Evolutionary conservation across 768 basidiomycete genomes (phyloP), one percentile per base, ranked within the genome.

Genomic region (Stropharia rugosoannulata): DNA sequence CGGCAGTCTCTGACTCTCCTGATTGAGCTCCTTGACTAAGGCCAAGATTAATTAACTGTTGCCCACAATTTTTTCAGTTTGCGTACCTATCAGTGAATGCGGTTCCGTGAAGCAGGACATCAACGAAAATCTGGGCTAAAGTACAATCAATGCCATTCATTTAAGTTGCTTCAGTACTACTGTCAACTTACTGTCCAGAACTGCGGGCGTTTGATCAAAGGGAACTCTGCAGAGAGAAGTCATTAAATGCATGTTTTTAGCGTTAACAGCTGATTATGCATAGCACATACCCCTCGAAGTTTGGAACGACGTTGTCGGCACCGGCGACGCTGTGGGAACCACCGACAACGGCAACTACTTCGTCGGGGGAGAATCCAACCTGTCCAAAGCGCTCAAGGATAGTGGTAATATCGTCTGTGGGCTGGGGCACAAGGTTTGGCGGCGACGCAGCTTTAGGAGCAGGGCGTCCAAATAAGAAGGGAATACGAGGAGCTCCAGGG

Each of bases 81-180:
- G 13, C 73, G 60, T 63, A 69, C 74, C 74, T 76, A 12, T 46
- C 76, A 53, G 75, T 74, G 67, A 75, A 74, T 5, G 59, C 22
- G 9, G 72, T 76, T 7, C 79, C 77, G n/a, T 72, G 69, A 39
- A 82, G 72, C 55, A 72, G 72, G 3, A 73, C 71, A 55, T 81
- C 78, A 42, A 80, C 63, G 64, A 73, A 79, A 59, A 80, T 66
- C 60, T 80, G 78, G 11, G 73, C 55, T 57, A 15, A 19, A 32
- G 9, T 1, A 7, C 29, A 7, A 10, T 32, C 9, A 32, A 10
- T 32, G 29, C 5, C n/a, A n/a, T 32, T 22, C 1, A 10, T 32
- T 32, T 1, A 7, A 32, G 29, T 32, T 32, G 9, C 5, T 32
- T 4, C 5, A 32, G 7, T 32, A 7, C 29, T 32, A 32, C 29